phyloP scores from a whole-genome alignment of 1,284 basidiomycete genomes.

The Marasmius oreades region DNA sequence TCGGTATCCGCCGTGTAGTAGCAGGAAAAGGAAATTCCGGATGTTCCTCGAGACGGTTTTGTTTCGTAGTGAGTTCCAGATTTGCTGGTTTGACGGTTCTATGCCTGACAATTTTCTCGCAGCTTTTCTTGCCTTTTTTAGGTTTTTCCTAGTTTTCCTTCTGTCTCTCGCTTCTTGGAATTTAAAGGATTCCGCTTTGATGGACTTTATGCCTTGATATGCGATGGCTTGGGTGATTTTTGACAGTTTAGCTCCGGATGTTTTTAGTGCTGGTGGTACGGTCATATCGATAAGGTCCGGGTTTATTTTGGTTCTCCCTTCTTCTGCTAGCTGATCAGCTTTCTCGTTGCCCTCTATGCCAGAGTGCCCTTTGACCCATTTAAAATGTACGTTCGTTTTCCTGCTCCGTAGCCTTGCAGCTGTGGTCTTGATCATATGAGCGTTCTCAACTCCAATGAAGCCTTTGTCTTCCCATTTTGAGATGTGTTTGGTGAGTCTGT shows the following conservation, averaged over 20 bases:
- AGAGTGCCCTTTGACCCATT: constrained; percentile 22
- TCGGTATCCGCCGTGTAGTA: constrained; percentile 21
- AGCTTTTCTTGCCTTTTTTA: neutral
- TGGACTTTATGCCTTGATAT: constrained; percentile 21
- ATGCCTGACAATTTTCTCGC: constrained; percentile 1
- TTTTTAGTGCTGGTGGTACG: constrained; percentile 8
- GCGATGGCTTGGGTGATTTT: constrained; percentile 23
- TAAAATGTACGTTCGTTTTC: constrained; percentile 6
- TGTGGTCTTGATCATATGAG: neutral
- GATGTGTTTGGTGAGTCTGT: constrained; percentile 13
- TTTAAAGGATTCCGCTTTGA: neutral
- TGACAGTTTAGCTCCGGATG: constrained; percentile 23
- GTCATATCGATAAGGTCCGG: constrained; percentile 8
- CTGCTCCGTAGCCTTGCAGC: constrained; percentile 7
- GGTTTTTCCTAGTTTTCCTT: neutral
- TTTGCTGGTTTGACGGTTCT: too few relatives aligned
- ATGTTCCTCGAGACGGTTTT: constrained; percentile 22
- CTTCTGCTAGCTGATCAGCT: constrained; percentile 17
- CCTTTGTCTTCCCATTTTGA: constrained; percentile 15
- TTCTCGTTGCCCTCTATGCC: constrained; percentile 18
- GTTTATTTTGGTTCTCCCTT: constrained; percentile 15
- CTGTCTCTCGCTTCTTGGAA: neutral
- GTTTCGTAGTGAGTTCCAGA: constrained; percentile 22
- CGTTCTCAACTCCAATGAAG: constrained; percentile 15
- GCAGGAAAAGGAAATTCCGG: constrained; percentile 15